Base-by-base conservation (phyloP, 495 filamentous ascomycete species). In the Aspergillus olivimuriae region DNA sequence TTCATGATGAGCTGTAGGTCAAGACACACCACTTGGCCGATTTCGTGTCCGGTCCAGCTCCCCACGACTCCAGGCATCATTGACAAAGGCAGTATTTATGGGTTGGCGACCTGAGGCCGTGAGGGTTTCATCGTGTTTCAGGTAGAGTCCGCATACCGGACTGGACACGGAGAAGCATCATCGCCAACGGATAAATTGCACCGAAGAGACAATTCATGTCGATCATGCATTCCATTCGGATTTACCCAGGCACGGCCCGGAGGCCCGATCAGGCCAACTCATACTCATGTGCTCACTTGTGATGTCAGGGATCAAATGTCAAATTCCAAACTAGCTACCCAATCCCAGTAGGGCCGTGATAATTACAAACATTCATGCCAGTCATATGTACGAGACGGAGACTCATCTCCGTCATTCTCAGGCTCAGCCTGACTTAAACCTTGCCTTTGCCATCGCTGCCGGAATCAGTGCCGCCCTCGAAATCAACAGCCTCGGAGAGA, bases 401-500 rank as follows among this genome's bases (percentile, higher is more conserved):
- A n/a, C n/a, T n/a, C n/a, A n/a, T n/a, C n/a, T n/a, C n/a, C n/a
- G n/a, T n/a, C n/a, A n/a, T n/a, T n/a, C n/a, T n/a, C n/a, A n/a
- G n/a, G n/a, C n/a, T n/a, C n/a, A n/a, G n/a, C n/a, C n/a, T n/a
- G n/a, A 38, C 9, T 28, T 43, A 39, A 12, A 9, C 34, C 38
- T 41, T 37, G 11, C 16, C 41, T 14, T 40, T 23, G 9, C 31
- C 38, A 8, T 26, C 48, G 4, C 35, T 28, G n/a, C n/a, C n/a
- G 2, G 47, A 44, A 26, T 34, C n/a, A n/a, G n/a, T n/a, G n/a
- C n/a, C n/a, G n/a, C n/a, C 41, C 49, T 52, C 49, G 2, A 43
- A 23, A 22, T 46, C 41, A 2, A 47, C 43, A 35, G 20, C 43
- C 14, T 54, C 51, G 7, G 51, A 46, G 23, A 54, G 14, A 46